Evolutionary conservation across 148 eudicot genomes (phyloP), one percentile per base, ranked within the genome.

Genomic region (Heliamphora exappendiculata): DNA sequence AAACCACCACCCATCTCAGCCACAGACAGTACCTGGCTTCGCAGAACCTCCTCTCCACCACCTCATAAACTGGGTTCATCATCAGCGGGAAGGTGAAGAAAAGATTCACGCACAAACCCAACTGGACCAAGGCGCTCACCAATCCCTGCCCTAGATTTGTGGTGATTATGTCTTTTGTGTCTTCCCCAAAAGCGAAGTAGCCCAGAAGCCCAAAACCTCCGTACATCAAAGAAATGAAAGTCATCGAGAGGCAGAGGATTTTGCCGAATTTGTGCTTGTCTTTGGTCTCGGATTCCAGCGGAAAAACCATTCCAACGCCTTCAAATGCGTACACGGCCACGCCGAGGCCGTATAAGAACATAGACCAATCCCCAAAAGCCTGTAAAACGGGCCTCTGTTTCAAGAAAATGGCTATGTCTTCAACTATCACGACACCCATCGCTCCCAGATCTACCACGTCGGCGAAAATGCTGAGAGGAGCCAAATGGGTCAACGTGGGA

Each of bases 51-150:
- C 93, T 77, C 75, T 89, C 91, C 67, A 88, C 78, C 49, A 89
- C 93, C 86, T 89, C 93, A 68, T 75, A 83, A 65, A 89, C 93
- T 7, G 93, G 93, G 85, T 89, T 86, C 93, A 89, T 88, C 91
- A 89, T 89, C 85, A 86, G 76, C 10, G 93, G 93, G 77, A 85
- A 86, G 14, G 91, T 70, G 77, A 89, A 86, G 81, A 88, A 89
- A 1, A 89, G 83, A 75, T 89, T 89, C 11, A 89, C 79, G 77
- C 89, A 84, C 17, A 89, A 75, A 57, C 91, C 91, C 64, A 88
- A 0, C 54, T 89, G 93, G 26, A 89, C 88, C 73, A 89, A 31
- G 3, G 72, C 85, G 76, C 93, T 88, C 47, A 89, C 5, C 14
- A 82, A 14, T 9, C 93, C 91, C 11, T 79, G 81, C 67, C 93